Evolutionary conservation across 441 rosid genomes (phyloP).

Genomic region (Gossypium davidsonii): DNA sequence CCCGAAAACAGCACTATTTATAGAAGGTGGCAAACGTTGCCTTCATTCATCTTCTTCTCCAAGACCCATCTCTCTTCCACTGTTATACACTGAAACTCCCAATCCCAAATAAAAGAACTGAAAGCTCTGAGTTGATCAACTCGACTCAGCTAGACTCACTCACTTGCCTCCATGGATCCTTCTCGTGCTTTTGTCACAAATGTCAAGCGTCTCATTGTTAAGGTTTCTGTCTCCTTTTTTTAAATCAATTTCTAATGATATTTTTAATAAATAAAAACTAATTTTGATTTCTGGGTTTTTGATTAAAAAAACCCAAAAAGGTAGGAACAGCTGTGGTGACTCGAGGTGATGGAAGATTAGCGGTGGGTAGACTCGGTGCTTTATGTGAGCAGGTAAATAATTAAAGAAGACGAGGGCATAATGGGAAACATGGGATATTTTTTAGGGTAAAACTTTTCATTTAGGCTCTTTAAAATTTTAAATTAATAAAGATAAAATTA

Average conservation of each 20-base stretch:
- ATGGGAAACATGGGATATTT: background rate
- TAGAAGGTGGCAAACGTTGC: background rate
- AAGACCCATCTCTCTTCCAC: background rate
- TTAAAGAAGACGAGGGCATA: background rate
- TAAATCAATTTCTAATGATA: background rate
- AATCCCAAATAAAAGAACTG: background rate
- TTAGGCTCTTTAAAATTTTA: too few relatives aligned
- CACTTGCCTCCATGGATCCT: slow-evolving; percentile 21
- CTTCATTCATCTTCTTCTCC: background rate
- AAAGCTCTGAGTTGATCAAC: background rate
- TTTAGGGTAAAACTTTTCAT: too few relatives aligned
- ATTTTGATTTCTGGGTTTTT: background rate
- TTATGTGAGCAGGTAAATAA: slow-evolving; percentile 42
- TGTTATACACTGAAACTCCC: too few relatives aligned
- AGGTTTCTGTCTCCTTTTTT: slow-evolving; percentile 18
- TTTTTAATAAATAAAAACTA: background rate
- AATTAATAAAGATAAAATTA: too few relatives aligned
- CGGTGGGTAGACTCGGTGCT: slow-evolving; percentile 43
- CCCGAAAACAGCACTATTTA: background rate
- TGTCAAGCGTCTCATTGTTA: slow-evolving; percentile 42
- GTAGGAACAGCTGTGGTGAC: slow-evolving; percentile 53
- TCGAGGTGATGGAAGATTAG: slow-evolving; percentile 38
- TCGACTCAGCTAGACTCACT: background rate
- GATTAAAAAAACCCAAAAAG: slow-evolving; percentile 11
- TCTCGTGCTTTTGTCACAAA: slow-evolving; percentile 33